Evolutionary conservation across 2,329 filamentous ascomycete species (phyloP), one percentile per base, ranked within the genome.

Genomic region (Fusarium concolor): DNA sequence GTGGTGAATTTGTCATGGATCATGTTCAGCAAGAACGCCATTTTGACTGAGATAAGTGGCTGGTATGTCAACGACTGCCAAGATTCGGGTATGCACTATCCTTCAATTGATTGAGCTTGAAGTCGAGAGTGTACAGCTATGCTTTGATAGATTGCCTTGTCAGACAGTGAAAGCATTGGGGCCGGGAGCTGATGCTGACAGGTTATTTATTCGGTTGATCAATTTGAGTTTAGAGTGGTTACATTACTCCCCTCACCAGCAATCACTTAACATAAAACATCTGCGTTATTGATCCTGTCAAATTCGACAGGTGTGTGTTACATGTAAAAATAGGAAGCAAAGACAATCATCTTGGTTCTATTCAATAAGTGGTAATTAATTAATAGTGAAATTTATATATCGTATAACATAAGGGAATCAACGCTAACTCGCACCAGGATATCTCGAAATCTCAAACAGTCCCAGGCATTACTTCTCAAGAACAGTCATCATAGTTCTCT

Each of bases 401-500:
- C 8, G n/a, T 22, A 14, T 26, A 62, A 49, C 50, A 62, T 11
- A 26, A 35, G 56, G 33, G 33, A 56, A 52, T 65, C 31, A 28
- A 39, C 49, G 43, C 26, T 28, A 50, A 47, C 17, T 18, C 17
- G 26, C 10, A 35, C 28, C 26, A n/a, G 53, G 20, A 46, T 24
- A 53, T 56, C 57, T 39, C 26, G 17, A 5, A 51, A 22, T 15
- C 35, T 24, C 37, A 47, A 39, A 12, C 4, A 41, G 15, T 26
- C 9, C 24, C 22, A 42, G 39, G 3, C 26, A 24, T 22, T 64
- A 78, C 62, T 78, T 78, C 71, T 79, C 77, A 63, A 78, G 75
- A 18, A 67, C 73, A 24, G 63, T 68, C 45, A 56, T 69, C 66
- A 76, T 60, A 11, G 75, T 78, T 57, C 70, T 76, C 62, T 79